Conservation (phyloP, 129 eudicot genomes). For the Calendula officinalis region DNA sequence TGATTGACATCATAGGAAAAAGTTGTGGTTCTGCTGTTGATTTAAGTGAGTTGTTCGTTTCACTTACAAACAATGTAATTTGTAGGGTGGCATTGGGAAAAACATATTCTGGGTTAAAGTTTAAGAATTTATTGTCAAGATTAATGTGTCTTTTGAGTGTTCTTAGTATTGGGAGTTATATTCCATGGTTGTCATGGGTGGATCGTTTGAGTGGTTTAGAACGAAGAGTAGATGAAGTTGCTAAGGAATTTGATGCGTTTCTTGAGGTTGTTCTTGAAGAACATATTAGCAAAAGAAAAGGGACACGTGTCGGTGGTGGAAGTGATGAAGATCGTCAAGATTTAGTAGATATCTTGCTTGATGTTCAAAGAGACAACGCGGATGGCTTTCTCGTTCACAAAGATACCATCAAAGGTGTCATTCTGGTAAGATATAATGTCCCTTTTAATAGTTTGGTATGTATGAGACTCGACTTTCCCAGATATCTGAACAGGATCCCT, state of each 20-base stretch:
- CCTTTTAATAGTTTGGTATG: too few relatives aligned
- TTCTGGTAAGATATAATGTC: not conserved
- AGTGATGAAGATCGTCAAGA: too few relatives aligned
- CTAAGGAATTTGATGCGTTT: constrained; percentile 25
- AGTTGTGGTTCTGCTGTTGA: constrained; percentile 8
- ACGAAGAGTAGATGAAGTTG: not conserved
- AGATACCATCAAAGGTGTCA: constrained; percentile 26
- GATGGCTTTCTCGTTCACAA: not conserved
- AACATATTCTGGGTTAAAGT: constrained; percentile 1
- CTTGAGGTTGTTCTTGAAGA: constrained; percentile 29
- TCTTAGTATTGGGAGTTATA: constrained; percentile 10
- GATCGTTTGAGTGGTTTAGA: constrained; percentile 24
- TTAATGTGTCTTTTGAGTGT: not conserved
- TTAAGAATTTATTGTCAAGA: not conserved
- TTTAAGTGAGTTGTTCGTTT: not conserved
- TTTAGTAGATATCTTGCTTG: constrained; percentile 19
- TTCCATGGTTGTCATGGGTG: constrained; percentile 15
- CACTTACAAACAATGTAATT: constrained; percentile 5
- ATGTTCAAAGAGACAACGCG: constrained; percentile 15
- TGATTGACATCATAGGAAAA: constrained; percentile 20
- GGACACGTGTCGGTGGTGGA: not conserved
- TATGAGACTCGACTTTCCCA: too few relatives aligned
- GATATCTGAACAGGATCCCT: too few relatives aligned
- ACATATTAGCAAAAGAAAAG: not conserved
- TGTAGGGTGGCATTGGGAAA: constrained; percentile 27